Base-by-base conservation (phyloP, 2,329 filamentous ascomycete species). In the Colletotrichum kahawae region DNA sequence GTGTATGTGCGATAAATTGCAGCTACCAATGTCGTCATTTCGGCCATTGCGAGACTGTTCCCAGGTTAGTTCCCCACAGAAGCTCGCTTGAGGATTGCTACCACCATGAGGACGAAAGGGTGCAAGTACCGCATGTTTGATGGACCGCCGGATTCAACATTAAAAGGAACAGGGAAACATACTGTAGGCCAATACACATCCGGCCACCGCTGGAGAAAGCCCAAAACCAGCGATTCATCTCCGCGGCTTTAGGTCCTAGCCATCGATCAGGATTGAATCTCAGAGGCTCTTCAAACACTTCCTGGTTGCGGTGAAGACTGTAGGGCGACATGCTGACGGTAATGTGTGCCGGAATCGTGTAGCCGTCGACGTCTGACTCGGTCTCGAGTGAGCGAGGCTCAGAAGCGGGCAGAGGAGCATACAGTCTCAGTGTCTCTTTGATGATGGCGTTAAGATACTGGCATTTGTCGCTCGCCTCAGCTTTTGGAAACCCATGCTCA, bases 371-470 rank as follows among this genome's bases (percentile, higher is more conserved):
- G 1, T 51, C 43, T 13, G 43, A 51, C 43, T 51, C 1, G n/a
- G n/a, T 13, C 0, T 51, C 43, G 0, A 51, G n/a, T 24, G 43
- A 51, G 0, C 43, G 43, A 51, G 43, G 43, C 12, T 51, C 43
- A 51, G 43, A 51, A 2, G n/a, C 43, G 0, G 43, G 43, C 0
- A 51, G 1, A 21, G 43, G 43, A 21, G 43, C 43, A 0, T 51
- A 51, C 43, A 51, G 21, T 2, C 43, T 21, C 43, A 51, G 43
- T 0, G 43, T 51, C 43, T 51, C 43, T 51, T 51, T 51, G 43
- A 51, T 51, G n/a, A 51, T 51, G 3, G 43, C 43, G n/a, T 51
- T 21, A n/a, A 51, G 43, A 0, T 51, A 51, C 43, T 51, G 43
- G 0, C 43, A 51, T 51, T 51, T 51, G 3, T 51, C n/a, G n/a